phyloP scores from a whole-genome alignment of 2,329 filamentous ascomycete genomes.

The Cladorrhinum sp. region DNA sequence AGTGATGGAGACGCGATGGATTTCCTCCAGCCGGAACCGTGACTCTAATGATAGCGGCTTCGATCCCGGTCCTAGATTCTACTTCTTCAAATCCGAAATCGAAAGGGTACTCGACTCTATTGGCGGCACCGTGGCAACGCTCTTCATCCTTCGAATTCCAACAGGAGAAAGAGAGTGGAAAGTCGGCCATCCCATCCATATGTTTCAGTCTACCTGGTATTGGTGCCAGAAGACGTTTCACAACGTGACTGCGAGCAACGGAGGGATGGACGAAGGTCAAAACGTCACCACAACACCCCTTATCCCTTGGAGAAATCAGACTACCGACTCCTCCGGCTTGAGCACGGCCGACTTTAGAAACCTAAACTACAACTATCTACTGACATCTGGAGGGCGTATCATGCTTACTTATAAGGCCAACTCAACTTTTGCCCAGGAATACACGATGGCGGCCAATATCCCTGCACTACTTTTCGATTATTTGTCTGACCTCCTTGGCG shows the following conservation, averaged over 20 bases:
- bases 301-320: not conserved
- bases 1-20: not conserved
- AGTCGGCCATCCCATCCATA: not conserved
- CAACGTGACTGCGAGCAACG: slow-evolving; percentile 13
- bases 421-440: not conserved
- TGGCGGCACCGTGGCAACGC: not conserved
- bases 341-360: no score
- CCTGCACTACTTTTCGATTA: no score
- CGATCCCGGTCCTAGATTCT: not conserved
- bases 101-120: not conserved
- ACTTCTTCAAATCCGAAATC: not conserved
- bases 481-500: no score
- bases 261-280: not conserved
- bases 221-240: slow-evolving; percentile 10
- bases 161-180: no score
- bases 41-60: no score
- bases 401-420: not conserved
- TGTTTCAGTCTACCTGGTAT: not conserved
- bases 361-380: no score
- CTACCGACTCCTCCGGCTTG: not conserved
- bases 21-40: no score
- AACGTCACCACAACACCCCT: not conserved
- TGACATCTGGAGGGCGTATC: no score
- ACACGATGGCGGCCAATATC: not conserved
- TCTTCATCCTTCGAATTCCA: not conserved